phyloP scores from a whole-genome alignment of 164 flowering plant genomes.

The Liriodendron chinense region DNA sequence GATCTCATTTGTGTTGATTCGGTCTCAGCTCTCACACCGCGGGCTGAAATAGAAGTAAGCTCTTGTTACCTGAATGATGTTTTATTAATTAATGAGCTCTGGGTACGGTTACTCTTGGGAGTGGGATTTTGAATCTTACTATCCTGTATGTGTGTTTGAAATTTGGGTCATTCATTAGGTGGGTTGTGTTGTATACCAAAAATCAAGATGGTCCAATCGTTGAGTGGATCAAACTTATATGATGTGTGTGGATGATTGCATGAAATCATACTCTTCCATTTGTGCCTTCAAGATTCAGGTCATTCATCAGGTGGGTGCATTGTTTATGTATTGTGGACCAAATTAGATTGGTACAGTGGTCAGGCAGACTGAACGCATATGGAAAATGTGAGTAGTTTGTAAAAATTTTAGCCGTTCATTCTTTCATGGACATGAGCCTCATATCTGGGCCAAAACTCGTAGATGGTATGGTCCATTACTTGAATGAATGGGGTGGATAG shows the following conservation, averaged over 20 bases:
- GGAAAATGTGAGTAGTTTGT: not conserved
- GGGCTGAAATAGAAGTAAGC: conserved; percentile 94
- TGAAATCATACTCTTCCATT: not conserved
- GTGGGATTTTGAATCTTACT: not conserved
- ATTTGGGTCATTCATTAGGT: not conserved
- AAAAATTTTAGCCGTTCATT: not conserved
- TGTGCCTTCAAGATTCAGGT: not conserved
- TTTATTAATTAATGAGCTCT: not conserved
- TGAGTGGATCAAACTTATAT: not conserved
- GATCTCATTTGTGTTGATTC: conserved; percentile 98
- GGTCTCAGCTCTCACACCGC: conserved; percentile 95
- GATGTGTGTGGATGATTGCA: not conserved
- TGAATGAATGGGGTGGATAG: not conserved
- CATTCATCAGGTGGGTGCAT: no score
- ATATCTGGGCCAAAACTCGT: no score
- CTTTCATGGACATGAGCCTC: not conserved
- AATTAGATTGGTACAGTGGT: no score
- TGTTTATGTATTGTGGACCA: no score
- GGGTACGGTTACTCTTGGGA: not conserved
- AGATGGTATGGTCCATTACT: no score
- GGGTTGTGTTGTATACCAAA: not conserved
- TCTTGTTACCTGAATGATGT: not conserved
- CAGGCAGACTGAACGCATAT: no score
- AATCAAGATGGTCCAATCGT: no score
- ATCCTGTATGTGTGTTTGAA: not conserved